Conservation (phyloP, 163 green algal genomes). For the Chlorella variabilis region DNA sequence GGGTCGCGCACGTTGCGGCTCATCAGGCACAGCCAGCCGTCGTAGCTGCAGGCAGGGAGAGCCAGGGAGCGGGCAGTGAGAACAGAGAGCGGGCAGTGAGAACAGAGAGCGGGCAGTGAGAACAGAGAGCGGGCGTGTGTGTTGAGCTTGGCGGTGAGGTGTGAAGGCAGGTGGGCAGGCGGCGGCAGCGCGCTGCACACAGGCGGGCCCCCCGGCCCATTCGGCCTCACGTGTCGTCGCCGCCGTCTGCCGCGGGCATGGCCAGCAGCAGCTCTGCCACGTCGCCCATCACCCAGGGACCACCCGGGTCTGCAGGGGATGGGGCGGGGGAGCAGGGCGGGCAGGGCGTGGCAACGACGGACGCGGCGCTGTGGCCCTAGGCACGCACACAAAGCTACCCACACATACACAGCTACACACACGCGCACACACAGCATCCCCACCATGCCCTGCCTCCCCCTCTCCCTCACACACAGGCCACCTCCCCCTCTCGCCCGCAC, state of each 20-base stretch:
- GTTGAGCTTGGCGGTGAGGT: too few relatives aligned
- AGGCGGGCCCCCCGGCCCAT: too few relatives aligned
- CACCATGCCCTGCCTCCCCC: too few relatives aligned
- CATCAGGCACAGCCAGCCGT: constrained; percentile 35
- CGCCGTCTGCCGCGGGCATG: constrained; percentile 29
- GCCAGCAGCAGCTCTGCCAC: constrained; percentile 44
- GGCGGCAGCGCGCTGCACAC: background rate
- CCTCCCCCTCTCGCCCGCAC: too few relatives aligned
- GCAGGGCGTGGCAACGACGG: background rate
- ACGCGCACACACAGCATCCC: too few relatives aligned
- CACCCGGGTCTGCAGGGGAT: constrained; percentile 12
- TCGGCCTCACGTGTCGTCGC: background rate
- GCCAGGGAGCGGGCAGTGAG: too few relatives aligned
- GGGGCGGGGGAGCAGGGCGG: background rate
- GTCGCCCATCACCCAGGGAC: constrained; percentile 17
- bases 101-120: background rate
- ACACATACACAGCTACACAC: background rate
- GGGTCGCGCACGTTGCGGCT: constrained; percentile 29
- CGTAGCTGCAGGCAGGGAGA: constrained; percentile 18
- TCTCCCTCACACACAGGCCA: too few relatives aligned
- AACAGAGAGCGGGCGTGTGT: background rate
- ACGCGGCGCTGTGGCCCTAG: too few relatives aligned
- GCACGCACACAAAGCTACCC: too few relatives aligned
- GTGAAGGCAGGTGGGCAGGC: too few relatives aligned
- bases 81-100: background rate